Base-by-base conservation (phyloP, 208 protist species). In the Crithidia bombi region DNA sequence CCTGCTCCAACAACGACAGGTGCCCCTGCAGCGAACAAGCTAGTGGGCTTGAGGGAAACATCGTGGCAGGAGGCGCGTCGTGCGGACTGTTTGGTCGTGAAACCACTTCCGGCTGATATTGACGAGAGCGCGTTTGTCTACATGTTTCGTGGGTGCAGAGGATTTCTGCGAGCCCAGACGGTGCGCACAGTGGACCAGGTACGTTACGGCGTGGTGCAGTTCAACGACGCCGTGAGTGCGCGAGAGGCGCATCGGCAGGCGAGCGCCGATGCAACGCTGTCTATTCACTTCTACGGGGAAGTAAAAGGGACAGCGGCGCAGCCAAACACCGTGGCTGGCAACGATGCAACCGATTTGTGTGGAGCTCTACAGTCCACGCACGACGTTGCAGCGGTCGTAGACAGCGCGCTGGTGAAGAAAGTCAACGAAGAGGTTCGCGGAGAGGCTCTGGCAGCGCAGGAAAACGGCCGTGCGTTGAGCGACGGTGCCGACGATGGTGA, bases 171-270 rank as follows among this genome's bases (percentile, higher is more conserved):
- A n/a, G 71, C 52, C 25, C 71, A 77, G 57, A 77, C 71, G 32
- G 64, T 77, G 39, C 71, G 64, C 32, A 66, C 64, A 2, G 63
- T 66, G 7, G 71, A 77, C 21, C 35, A 49, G 26, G 25, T 28
- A 23, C 64, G 71, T n/a, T 77, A 77, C 64, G 71, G 71, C 12
- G 71, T 77, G 30, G 71, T 77, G 55, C 64, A 77, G 50, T 77
- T 77, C 19, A 26, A 43, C 5, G 49, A 71, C 47, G 44, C 64
- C 0, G 46, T 38, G 7, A 61, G 21, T 23, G 71, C 71, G 51
- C 35, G 62, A 21, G 54, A 44, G 30, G 71, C 71, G 41, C 57
- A 23, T 17, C 55, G 52, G 71, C 56, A 77, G 64, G 71, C 71
- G 26, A 51, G 28, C 44, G 51, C 64, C 0, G 39, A 23, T 14